Evolutionary conservation across 495 filamentous ascomycete genomes (phyloP), one percentile per base, ranked within the genome.

Genomic region (Hypoxylon fuscum): DNA sequence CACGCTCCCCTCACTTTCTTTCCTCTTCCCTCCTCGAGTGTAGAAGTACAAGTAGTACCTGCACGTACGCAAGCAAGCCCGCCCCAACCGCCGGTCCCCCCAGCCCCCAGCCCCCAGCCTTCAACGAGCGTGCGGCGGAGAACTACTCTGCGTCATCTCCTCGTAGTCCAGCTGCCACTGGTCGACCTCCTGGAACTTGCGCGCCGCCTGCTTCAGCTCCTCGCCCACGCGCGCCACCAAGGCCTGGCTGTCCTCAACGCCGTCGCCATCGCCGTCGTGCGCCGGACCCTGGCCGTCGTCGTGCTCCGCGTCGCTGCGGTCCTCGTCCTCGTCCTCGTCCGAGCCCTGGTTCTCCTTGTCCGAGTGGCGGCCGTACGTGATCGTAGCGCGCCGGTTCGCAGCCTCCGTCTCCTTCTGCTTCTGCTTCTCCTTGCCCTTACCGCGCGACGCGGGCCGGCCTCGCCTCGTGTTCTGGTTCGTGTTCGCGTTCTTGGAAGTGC

Each of bases 141-240:
- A 78, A 31, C 75, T 73, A 23, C 68, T 73, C 42, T 70, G 52
- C 15, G 66, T 68, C 22, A 77, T 73, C 57, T 76, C 76, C 66
- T 82, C 79, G 53, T 77, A 82, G 29, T 75, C 74, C 22, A 82
- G 61, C 58, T 80, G 72, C 77, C 77, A 82, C 69, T 74, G 66
- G 45, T 82, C 79, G 22, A 82, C 79, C 63, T 81, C 79, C 63
- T 80, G 74, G 25, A 82, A 82, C 70, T 81, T 81, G 61, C 77
- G 74, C n/a, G 59, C 66, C 22, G 78, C 79, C 15, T 71, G 68
- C 60, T 77, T 73, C 38, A 82, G 64, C 73, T 82, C 79, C 48
- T 77, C 73, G 7, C 67, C 63, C 21, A 67, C 25, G 5, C 61
- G 31, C 34, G 35, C 68, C 55, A 74, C 38, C 46, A 76, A 46